Evolutionary conservation across 2,329 filamentous ascomycete species (phyloP), one percentile per base, ranked within the genome.

Genomic region (Plectosphaerella sp.): DNA sequence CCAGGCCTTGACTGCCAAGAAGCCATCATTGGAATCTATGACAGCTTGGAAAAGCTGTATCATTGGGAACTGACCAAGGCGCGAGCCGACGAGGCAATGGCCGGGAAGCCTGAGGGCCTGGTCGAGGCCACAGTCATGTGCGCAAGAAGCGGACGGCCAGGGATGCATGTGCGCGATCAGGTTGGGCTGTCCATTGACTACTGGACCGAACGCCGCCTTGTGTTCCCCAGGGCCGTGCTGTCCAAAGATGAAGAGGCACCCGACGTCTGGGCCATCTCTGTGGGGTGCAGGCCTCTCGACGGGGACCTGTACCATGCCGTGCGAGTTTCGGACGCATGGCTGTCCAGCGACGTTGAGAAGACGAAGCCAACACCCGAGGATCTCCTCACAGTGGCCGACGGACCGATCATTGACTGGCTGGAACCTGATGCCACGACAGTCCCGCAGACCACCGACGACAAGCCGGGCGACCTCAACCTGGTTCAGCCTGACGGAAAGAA

Each of bases 161-260:
- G 78, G 28, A 87, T 93, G 79, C 88, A 94, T 67, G 78, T 79
- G 14, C 76, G 83, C 48, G 78, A 79, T 20, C 80, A 78, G 48
- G 72, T 93, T 24, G 90, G 90, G 1, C 70, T 93, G 52, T 83
- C 80, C 47, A 61, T 94, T 39, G 86, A 91, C 57, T 95, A 93
- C 65, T 94, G 89, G 89, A 86, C 83, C 66, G 78, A 86, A 59
- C 72, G 76, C 51, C 76, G 80, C 46, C 73, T 79, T 46, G 66
- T 82, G 15, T 68, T 64, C 3, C 66, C 67, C 6, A 64, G 61
- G 2, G 67, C 59, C 46, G 66, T 68, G 46, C 64, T 68, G 16
- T 66, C 72, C 33, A 64, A 72, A 16, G 67, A 69, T 33, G 66
- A 71, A 24, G 66, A 73, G 7, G 63, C 62, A 22, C 73, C 78